Evolutionary conservation across 2,329 filamentous ascomycete species (phyloP).

Genomic region (Colletotrichum musicola): DNA sequence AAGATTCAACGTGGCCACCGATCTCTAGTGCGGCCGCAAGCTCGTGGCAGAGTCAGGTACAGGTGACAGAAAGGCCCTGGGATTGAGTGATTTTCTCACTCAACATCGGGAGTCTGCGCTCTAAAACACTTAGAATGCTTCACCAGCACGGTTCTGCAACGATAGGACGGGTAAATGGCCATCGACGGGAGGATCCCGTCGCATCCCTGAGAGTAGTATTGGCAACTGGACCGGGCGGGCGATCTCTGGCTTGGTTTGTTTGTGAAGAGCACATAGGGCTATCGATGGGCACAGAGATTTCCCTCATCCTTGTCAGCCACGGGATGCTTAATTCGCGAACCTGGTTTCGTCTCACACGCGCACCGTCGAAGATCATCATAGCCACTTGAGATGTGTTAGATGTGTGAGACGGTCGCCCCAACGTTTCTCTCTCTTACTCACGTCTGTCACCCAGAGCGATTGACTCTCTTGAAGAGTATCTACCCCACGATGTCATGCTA

Average conservation of each 20-base stretch:
- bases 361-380: constrained; percentile 28
- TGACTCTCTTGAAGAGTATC: neutral
- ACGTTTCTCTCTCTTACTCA: too few relatives aligned
- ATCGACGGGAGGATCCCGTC: neutral
- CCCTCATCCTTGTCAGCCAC: constrained; percentile 10
- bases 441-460: too few relatives aligned
- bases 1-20: too few relatives aligned
- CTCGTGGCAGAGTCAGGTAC: neutral
- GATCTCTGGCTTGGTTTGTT: constrained; percentile 18
- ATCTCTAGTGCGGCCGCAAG: neutral
- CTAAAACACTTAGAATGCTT: neutral
- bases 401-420: neutral
- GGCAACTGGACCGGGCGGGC: constrained; percentile 22
- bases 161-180: neutral
- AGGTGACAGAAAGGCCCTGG: neutral
- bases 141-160: neutral
- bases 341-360: constrained; percentile 19
- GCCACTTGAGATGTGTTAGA: constrained; percentile 7
- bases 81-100: neutral
- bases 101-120: neutral
- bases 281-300: constrained; percentile 5
- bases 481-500: neutral
- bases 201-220: neutral
- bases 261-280: constrained; percentile 3
- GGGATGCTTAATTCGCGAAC: neutral